Base-by-base conservation (phyloP, 129 eudicot genomes). In the Mikania micrantha region DNA sequence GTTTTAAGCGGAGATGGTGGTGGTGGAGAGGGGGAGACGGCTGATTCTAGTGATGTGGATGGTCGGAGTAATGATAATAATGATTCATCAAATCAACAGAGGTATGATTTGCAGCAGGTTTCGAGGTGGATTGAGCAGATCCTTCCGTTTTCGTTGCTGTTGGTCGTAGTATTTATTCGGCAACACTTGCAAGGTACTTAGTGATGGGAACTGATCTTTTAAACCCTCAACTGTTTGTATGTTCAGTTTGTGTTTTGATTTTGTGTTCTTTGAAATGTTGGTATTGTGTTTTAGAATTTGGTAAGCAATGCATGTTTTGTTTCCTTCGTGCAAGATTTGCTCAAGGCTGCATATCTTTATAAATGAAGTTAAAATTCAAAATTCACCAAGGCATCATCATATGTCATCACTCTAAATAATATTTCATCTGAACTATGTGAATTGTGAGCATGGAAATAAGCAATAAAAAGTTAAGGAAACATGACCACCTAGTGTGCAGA, bases 181-280 rank as follows among this genome's bases (percentile, higher is more conserved):
- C 90, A 83, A 77, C 96, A 88, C 77, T 81, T 85, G 80, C 92
- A 81, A 85, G 96, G 96, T 88, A 76, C n/a, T 2, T 4, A 19
- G 4, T 9, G 50, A 9, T 39, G 11, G 36, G 36, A 38, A 22
- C 60, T 64, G 28, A 12, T 32, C 2, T 3, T n/a, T 20, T 29
- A 2, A 1, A 10, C 12, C 52, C 48, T 67, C 27, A 45, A 27
- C 47, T 67, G 32, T 12, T 62, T 72, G 7, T 22, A 0, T 45
- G 60, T 28, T 44, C 24, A 9, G 15, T 25, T 64, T 64, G 4
- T 11, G 25, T 7, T 7, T 64, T 41, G 69, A 32, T n/a, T 64
- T 40, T 42, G 22, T 0, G 21, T 44, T 44, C 20, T n/a, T 15
- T 36, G 0, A n/a, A 44, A 15, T 6, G 4, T n/a, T 44, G 2